Evolutionary conservation across 495 filamentous ascomycete genomes (phyloP), one percentile per base, ranked within the genome.

Genomic region (Tuber umbilicatum): DNA sequence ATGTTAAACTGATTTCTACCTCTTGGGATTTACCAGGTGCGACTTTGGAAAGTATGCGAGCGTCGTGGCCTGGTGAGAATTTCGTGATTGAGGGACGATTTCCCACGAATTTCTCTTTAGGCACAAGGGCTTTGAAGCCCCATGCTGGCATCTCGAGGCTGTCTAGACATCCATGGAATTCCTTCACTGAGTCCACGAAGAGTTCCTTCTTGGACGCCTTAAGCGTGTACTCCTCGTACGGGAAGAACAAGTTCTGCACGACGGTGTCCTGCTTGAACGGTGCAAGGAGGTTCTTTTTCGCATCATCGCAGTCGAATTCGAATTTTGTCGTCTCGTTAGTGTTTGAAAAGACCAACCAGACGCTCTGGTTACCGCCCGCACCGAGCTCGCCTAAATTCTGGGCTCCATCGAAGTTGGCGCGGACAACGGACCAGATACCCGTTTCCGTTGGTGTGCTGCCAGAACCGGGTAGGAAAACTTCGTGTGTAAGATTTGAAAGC

Each of bases 271-370:
- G 84, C 23, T 84, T 82, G 74, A 89, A 92, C 0, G 91, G 88
- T 19, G 90, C 84, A 73, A 92, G 83, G 69, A 92, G 84, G 2
- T 88, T 87, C 5, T 76, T 74, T 31, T 80, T 81, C 38, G 39
- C 68, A 78, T 87, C 83, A 70, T 72, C 83, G 81, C 91, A 92
- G 74, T 91, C 85, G 73, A 91, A 91, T 1, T 83, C 82, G 81
- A 90, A 92, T 2, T 84, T 86, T n/a, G 85, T 86, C 1, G 85
- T 85, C 14, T 83, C 81, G 78, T 89, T 87, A 55, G 86, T 85
- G 78, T 93, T 93, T 43, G 88, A 86, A 78, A 91, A 92, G 1
- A 93, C 83, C 19, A 92, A 81, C 91, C 90, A 92, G 6, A 92
- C 85, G 0, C 86, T 84, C 71, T 88, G 85, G 42, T 90, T 89